Conservation (phyloP, 2,329 filamentous ascomycete species). For the Calonectria leucothoes region DNA sequence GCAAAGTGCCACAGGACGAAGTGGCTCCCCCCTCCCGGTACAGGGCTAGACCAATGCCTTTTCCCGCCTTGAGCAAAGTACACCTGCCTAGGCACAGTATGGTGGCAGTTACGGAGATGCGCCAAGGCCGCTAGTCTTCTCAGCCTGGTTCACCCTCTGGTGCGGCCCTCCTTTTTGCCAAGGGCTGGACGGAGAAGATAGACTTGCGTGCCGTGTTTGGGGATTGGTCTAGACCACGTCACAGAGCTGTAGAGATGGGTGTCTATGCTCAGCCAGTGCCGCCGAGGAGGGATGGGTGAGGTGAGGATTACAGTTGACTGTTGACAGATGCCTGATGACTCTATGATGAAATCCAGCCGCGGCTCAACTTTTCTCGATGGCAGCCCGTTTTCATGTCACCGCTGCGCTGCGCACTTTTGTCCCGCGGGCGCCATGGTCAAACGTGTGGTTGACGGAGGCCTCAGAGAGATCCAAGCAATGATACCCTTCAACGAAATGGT, state of each 20-base stretch:
- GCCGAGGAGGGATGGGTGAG: background rate
- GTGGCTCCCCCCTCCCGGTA: background rate
- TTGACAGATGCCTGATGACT: background rate
- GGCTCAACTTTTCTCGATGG: background rate
- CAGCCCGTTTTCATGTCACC: background rate
- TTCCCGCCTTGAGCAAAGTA: background rate
- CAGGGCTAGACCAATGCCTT: background rate
- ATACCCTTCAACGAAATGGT: conserved; percentile 19
- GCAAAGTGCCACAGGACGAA: background rate
- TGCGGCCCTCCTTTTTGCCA: conserved; percentile 6
- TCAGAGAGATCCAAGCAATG: conserved; percentile 8
- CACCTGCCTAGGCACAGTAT: background rate
- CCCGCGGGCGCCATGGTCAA: background rate
- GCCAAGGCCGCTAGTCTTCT: conserved; percentile 8
- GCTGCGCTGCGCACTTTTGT: background rate
- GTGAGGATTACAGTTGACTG: background rate
- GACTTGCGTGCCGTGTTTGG: conserved; percentile 1
- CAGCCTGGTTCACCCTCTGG: background rate
- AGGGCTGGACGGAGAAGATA: background rate
- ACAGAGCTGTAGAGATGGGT: background rate
- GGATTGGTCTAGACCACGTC: background rate
- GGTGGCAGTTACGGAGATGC: conserved; percentile 2
- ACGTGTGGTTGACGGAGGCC: conserved; percentile 8
- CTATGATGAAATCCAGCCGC: background rate
- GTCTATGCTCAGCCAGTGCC: background rate